These are phyloP conservation scores for Rauvolfia tetraphylla DNA, from an alignment of 257 asterid species.

Conservation along the genomic window DNA sequence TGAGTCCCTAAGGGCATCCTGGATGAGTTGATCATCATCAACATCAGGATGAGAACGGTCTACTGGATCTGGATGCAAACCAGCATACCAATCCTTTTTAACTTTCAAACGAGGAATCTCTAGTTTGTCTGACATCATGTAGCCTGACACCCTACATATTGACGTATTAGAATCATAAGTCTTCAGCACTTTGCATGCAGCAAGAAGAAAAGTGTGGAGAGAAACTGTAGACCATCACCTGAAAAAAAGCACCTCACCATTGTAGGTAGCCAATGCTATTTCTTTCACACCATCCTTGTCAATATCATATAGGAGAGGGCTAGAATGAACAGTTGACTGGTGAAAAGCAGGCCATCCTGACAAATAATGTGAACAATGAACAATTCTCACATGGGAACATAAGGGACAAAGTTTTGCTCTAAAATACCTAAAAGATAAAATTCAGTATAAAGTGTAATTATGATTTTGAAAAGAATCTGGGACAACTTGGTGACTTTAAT, in stretches of 20 bases:
- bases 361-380: constrained; percentile 25
- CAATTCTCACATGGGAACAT: constrained; percentile 10
- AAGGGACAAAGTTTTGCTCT: constrained; percentile 4
- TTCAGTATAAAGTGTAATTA: background rate
- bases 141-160: constrained; percentile 75
- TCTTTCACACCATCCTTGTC: constrained; percentile 99
- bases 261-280: constrained; percentile 91
- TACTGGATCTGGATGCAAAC: constrained; percentile 77
- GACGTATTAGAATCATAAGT: constrained; percentile 10
- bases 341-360: constrained; percentile 99
- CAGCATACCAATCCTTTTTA: constrained; percentile 93
- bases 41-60: constrained; percentile 97
- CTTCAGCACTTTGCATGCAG: constrained; percentile 6
- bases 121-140: constrained; percentile 87
- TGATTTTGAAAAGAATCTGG: background rate
- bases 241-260: constrained; percentile 96
- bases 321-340: constrained; percentile 95
- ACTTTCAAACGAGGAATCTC: constrained; percentile 88
- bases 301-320: constrained; percentile 89
- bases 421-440: background rate
- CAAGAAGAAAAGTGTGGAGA: background rate
- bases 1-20: constrained; percentile 58
- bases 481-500: background rate
- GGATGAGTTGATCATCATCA: constrained; percentile 63
- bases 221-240: constrained; percentile 45